phyloP scores from a whole-genome alignment of 202 grass and related monocot genomes.

The Eragrostis tef region DNA sequence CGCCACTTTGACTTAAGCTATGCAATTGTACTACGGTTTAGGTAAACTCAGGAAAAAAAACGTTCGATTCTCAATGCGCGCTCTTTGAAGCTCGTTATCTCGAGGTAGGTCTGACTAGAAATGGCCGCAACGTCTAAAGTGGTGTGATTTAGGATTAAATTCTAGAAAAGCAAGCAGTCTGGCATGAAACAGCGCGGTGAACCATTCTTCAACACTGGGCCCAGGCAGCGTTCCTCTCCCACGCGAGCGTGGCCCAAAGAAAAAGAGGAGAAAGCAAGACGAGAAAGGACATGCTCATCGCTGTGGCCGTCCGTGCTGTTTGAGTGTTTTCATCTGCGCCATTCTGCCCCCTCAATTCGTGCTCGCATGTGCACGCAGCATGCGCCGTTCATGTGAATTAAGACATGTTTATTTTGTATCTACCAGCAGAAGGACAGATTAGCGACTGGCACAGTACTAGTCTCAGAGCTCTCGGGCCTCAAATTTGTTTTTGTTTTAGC shows the following conservation, averaged over 20 bases:
- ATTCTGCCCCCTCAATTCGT: not conserved
- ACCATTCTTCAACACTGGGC: not conserved
- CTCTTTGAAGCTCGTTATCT: not conserved
- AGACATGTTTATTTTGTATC: not conserved
- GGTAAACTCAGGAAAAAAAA: not conserved
- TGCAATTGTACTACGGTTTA: not conserved
- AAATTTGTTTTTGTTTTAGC: too few relatives aligned
- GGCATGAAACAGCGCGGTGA: not conserved
- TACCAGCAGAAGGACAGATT: too few relatives aligned
- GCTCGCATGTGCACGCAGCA: not conserved
- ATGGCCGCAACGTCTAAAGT: too few relatives aligned
- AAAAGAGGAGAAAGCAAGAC: not conserved
- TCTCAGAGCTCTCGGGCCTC: not conserved
- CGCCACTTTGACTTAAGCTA: not conserved
- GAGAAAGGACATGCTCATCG: not conserved
- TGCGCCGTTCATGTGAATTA: not conserved
- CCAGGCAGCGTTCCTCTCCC: not conserved
- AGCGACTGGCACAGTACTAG: too few relatives aligned
- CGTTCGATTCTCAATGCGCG: not conserved
- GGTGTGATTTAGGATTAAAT: too few relatives aligned
- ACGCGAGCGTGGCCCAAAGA: not conserved
- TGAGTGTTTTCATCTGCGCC: conserved; percentile 1
- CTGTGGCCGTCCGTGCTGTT: conserved; percentile 2
- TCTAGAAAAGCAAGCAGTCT: not conserved
- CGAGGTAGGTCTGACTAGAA: not conserved